Base-by-base conservation (phyloP, 768 basidiomycete species). In the Tylopilus intermedius region DNA sequence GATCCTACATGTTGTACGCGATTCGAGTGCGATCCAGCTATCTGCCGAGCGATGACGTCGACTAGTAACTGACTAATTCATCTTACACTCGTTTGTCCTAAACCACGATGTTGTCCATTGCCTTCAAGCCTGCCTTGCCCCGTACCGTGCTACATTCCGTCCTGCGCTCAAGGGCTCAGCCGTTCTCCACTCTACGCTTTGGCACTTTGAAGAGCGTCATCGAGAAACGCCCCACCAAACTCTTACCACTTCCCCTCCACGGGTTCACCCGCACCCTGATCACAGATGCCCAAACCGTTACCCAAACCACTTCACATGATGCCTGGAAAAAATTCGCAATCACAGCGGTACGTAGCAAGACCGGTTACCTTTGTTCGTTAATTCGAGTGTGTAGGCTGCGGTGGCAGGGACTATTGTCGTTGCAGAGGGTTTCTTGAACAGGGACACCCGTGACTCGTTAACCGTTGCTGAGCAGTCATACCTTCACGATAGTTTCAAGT, bases 401-500 rank as follows among this genome's bases (percentile, higher is more conserved):
- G 84, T 91, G 37, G 88, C 83, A 35, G 86, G 85, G 8, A 79
- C 83, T 8, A 76, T 87, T 24, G 69, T 91, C 35, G 73, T 80
- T 4, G 72, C 83, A 24, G 79, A 90, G 58, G 76, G 72, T 2
- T 73, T 86, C 35, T 72, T 93, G 61, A 93, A 93, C 62, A 78
- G 89, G 54, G 88, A 91, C 57, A 91, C 88, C 0, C 76, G 88
- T 38, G 88, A 86, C 41, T 71, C 79, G 4, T 74, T 91, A 26
- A 79, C 81, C 37, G 50, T 67, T 0, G 74, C 76, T 0, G 90
- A 93, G 68, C 82, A 76, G 51, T 79, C 79, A 10, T 81, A 87
- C 62, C 74, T 93, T 4, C 80, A 93, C 60, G 82, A 84, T 37
- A 84, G 79, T 51, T 93, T 91, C 76, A 83, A 80, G 62, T 94